Evolutionary conservation across 805 yeast genomes (phyloP), one percentile per base, ranked within the genome.

Genomic region (Yarrowia osloensis): DNA sequence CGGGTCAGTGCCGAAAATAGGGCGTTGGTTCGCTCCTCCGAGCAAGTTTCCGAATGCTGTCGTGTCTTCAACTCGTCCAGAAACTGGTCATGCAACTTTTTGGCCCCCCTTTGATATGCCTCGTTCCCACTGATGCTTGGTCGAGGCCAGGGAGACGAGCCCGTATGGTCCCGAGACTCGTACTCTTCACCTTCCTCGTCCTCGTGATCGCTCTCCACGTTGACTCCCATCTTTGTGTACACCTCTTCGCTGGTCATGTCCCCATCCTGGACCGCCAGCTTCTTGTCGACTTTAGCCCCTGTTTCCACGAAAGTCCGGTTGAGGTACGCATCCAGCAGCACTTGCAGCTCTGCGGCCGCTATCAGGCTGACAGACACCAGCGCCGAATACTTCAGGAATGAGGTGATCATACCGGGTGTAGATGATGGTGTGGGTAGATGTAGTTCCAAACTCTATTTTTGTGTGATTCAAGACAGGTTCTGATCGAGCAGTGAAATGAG

Each of bases 1-100:
- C 42, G 42, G 4, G 21, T 17, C 13, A 61, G 52, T 9, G 66
- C 66, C 13, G 22, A 17, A 13, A 61, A 61, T 13, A 61, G 17
- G 13, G 39, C 54, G 44, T 61, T 11, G n/a, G 66, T 61, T 17
- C 44, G 54, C 24, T 46, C 54, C 42, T 57, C 61, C 22, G 61
- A 54, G 17, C 61, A 54, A 28, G 57, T 31, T 21, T 50, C 40
- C 28, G 57, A 33, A 15, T 28, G 15, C 49, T 57, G 46, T 17
- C 35, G 35, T 2, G 47, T 39, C 63, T 28, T 39, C 63, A 57
- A 3, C 28, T 57, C 63, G 4, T 57, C 63, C 49, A 57, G 13
- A 40, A 57, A 57, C 49, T 26, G 49, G 26, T 57, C 63, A 40
- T 57, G 63, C 63, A 57, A 39, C 49, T 57, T 57, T 40, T 57